phyloP scores from a whole-genome alignment of 2,329 filamentous ascomycete species.

The Venturia nashicola region DNA sequence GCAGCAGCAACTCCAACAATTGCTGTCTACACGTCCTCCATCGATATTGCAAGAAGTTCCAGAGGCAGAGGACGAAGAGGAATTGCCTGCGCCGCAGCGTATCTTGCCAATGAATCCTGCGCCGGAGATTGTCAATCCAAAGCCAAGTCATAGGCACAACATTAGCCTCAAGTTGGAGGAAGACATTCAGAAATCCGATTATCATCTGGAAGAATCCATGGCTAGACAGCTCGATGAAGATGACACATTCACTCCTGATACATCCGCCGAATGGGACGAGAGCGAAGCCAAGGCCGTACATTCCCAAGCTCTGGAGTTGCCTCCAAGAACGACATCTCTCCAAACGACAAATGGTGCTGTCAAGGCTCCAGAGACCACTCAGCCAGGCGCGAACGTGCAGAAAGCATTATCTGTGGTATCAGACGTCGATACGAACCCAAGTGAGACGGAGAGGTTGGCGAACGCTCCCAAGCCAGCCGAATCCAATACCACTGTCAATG shows the following conservation, averaged over 20 bases:
- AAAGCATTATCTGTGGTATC: slow-evolving; percentile 16
- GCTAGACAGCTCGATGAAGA: slow-evolving; percentile 68
- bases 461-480: not conserved
- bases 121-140: slow-evolving; percentile 44
- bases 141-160: slow-evolving; percentile 55
- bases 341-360: not conserved
- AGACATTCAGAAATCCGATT: slow-evolving; percentile 76
- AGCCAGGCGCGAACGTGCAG: not conserved
- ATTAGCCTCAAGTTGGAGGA: slow-evolving; percentile 67
- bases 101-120: slow-evolving; percentile 27
- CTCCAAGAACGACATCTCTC: slow-evolving; percentile 1
- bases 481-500: not conserved
- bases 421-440: slow-evolving; percentile 17
- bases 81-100: slow-evolving; percentile 19
- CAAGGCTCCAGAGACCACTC: not conserved
- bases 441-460: not conserved
- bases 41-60: slow-evolving; percentile 54
- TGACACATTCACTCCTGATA: slow-evolving; percentile 54
- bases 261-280: slow-evolving; percentile 14
- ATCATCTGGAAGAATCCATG: slow-evolving; percentile 70
- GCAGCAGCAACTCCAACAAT: slow-evolving; percentile 30
- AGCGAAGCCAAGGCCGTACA: not conserved
- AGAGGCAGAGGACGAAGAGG: slow-evolving; percentile 58
- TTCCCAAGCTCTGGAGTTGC: not conserved
- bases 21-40: slow-evolving; percentile 31